phyloP scores from a whole-genome alignment of 169 alveolate species.

The Perkinsus olseni region DNA sequence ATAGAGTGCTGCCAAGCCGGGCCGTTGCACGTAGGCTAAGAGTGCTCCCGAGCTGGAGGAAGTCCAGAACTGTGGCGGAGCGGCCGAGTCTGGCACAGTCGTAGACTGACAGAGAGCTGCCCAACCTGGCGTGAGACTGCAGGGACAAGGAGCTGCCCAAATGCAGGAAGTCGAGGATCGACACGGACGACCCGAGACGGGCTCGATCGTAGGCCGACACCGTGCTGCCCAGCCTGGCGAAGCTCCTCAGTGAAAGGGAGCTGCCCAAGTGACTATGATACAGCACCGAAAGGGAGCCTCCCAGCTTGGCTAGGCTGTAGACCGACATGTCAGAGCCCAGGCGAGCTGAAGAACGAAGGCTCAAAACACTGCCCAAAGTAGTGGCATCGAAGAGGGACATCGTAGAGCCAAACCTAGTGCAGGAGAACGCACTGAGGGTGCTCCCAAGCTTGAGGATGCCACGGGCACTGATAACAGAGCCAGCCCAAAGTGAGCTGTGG shows the following conservation, averaged over 20 bases:
- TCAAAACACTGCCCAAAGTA: background rate
- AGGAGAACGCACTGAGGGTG: background rate
- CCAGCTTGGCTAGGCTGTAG: background rate
- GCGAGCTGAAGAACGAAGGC: background rate
- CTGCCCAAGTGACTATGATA: background rate
- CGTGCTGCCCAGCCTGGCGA: background rate
- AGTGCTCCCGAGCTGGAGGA: background rate
- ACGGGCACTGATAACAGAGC: background rate
- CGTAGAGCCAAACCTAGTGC: background rate
- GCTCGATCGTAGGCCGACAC: background rate
- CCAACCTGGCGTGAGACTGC: background rate
- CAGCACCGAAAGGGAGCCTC: background rate
- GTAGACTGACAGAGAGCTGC: background rate
- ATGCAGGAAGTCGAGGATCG: background rate
- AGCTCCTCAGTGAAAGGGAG: background rate
- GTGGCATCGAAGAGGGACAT: background rate
- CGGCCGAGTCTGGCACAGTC: background rate
- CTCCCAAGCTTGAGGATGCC: background rate
- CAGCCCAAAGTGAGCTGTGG: background rate
- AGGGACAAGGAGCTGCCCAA: background rate
- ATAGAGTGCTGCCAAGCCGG: background rate
- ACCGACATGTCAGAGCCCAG: background rate
- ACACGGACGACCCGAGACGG: background rate
- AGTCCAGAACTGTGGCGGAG: background rate
- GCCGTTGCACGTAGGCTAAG: background rate